Base-by-base conservation (phyloP, 2,329 filamentous ascomycete species). In the Aspergillus arachidicola region DNA sequence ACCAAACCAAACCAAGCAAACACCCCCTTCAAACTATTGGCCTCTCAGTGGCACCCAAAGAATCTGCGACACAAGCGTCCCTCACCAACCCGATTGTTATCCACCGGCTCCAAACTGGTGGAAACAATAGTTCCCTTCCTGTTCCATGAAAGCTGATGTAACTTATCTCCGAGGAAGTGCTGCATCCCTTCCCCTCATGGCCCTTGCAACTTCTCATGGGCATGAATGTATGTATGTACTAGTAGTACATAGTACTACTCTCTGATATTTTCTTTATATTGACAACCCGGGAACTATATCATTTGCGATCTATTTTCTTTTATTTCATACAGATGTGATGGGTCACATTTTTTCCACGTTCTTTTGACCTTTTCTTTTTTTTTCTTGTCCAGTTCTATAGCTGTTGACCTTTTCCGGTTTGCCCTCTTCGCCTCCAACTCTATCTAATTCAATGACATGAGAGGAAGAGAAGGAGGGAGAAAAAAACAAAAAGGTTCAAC, bases 61-160 rank as follows among this genome's bases (percentile, higher is more conserved):
- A 56, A 65, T 54, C 57, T 64, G 64, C 34, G 64, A 64, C 64
- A 59, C 61, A 62, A 61, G 64, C 59, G 58, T 66, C 58, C 64
- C 64, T 66, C 64, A 64, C 62, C 57, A 65, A 57, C 50, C 58
- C 46, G 34, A 58, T 55, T 55, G 32, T 36, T 54, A 53, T 46
- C 59, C 61, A 66, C 63, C 58, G 45, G 66, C 58, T 61, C 63
- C 62, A 66, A 63, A 65, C 66, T 64, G 58, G 65, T 66, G 61
- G 60, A 69, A 66, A 65, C 65, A 66, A 64, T 66, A 64, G 64
- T 66, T 66, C 64, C 58, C 53, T 62, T 62, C 41, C 58, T 59
- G 58, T 61, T 59, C 65, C 60, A 62, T 62, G 63, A 59, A 63
- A 62, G 61, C 59, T 55, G 32, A 11, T 38, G 51, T 55, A 38